Percentiles rank a stretch among this genome's conserved stretches.
Conservation (phyloP, 2,329 filamentous ascomycete species). For the Zymoseptoria crescenta region DNA sequence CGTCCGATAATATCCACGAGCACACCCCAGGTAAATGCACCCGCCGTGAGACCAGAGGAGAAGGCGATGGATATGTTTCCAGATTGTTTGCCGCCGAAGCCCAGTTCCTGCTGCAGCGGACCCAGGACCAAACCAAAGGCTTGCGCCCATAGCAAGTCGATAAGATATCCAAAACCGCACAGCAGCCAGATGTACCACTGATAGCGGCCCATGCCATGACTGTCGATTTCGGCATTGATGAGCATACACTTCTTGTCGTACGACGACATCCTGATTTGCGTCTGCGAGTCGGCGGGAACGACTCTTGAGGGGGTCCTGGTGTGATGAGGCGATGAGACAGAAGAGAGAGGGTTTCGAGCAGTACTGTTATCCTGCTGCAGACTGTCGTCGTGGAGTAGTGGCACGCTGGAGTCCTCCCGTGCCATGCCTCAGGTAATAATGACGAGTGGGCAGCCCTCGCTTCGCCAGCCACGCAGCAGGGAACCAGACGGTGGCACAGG, state of each 20-base stretch:
- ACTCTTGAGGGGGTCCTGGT: neutral
- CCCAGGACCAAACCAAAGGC: constrained; percentile 49
- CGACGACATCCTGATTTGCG: neutral
- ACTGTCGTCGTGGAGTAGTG: neutral
- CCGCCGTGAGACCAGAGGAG: constrained; percentile 47
- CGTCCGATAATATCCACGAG: constrained; percentile 49
- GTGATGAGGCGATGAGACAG: neutral
- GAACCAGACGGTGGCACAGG: neutral
- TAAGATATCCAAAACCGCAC: constrained; percentile 48
- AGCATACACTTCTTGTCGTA: constrained; percentile 37
- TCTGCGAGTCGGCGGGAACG: neutral
- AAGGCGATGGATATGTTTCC: constrained; percentile 46
- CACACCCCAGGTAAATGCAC: constrained; percentile 50
- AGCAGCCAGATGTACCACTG: constrained; percentile 46
- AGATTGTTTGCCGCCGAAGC: constrained; percentile 38
- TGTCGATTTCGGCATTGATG: constrained; percentile 44
- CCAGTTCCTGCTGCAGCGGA: constrained; percentile 50
- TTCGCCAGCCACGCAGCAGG: neutral
- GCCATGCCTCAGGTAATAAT: neutral
- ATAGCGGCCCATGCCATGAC: constrained; percentile 47
- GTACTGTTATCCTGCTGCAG: neutral
- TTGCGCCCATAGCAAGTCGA: constrained; percentile 53
- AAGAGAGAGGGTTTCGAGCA: neutral
- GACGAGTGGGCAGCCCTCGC: neutral
- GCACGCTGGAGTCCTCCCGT: neutral